Evolutionary conservation across 1,284 basidiomycete genomes (phyloP).

Genomic region (Heterobasidion annosum): DNA sequence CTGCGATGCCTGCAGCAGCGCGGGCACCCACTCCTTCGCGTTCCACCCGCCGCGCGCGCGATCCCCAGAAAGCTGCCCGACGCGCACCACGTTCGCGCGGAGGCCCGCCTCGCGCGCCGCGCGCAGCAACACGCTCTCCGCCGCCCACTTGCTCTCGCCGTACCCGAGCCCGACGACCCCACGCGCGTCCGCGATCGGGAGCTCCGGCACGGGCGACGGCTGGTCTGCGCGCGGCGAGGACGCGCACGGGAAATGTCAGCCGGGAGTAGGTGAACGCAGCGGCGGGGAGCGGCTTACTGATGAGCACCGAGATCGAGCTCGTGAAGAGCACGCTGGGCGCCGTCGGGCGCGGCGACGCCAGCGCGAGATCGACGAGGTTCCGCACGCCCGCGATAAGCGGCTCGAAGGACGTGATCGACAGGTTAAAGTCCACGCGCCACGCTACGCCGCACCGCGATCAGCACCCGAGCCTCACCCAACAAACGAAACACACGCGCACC

Average conservation of each 20-base stretch:
- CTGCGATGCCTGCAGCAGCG: constrained; percentile 18
- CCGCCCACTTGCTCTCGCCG: constrained; percentile 29
- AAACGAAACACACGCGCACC: constrained; percentile 15
- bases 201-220: not conserved
- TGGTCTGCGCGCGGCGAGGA: not conserved
- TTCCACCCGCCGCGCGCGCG: constrained; percentile 31
- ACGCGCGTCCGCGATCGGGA: constrained; percentile 7
- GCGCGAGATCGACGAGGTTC: constrained; percentile 14
- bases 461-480: not conserved
- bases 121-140: constrained; percentile 20
- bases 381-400: constrained; percentile 9
- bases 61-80: constrained; percentile 34
- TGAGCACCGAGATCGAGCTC: constrained; percentile 23
- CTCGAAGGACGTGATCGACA: constrained; percentile 13
- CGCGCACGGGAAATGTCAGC: not conserved
- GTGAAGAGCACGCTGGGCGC: constrained; percentile 24
- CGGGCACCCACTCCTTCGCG: constrained; percentile 33
- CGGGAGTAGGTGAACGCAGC: not conserved
- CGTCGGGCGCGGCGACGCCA: constrained; percentile 4
- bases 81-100: constrained; percentile 23
- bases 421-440: constrained; percentile 17
- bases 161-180: constrained; percentile 26
- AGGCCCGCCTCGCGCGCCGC: constrained; percentile 15
- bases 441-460: constrained; percentile 7
- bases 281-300: constrained; percentile 11